Percentiles rank a stretch among this genome's conserved stretches.
Evolutionary conservation across 805 yeast species (phyloP).

Genomic region (Schwanniomyces vanrijiae): DNA sequence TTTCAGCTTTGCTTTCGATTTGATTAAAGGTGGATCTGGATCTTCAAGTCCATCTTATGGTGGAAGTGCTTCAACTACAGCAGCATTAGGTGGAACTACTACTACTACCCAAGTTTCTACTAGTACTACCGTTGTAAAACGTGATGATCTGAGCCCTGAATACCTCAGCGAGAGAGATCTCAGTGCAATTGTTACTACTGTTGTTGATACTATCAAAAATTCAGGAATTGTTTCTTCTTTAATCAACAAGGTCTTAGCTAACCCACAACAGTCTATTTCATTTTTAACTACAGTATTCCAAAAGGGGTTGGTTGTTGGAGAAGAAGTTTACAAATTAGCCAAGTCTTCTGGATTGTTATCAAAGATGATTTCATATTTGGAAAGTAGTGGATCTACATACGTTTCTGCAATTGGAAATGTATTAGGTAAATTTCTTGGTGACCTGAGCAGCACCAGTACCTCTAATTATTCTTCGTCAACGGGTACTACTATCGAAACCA

Average conservation of each 20-base stretch:
- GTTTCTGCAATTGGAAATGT: slow-evolving; percentile 4
- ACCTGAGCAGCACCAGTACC: slow-evolving; percentile 16
- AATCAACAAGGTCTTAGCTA: slow-evolving; percentile 33
- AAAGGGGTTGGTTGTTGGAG: slow-evolving; percentile 31
- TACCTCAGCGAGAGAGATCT: slow-evolving; percentile 39
- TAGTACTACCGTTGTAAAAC: slow-evolving; percentile 15
- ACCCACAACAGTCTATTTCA: slow-evolving; percentile 34
- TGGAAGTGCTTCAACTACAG: slow-evolving; percentile 14
- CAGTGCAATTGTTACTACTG: slow-evolving; percentile 21
- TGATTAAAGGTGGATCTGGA: slow-evolving; percentile 16
- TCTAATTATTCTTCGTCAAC: slow-evolving; percentile 12
- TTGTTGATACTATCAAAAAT: slow-evolving; percentile 29
- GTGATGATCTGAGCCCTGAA: slow-evolving; percentile 19
- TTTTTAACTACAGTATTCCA: slow-evolving; percentile 34
- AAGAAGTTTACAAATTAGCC: slow-evolving; percentile 39
- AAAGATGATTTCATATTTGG: slow-evolving; percentile 23
- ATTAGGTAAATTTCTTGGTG: slow-evolving; percentile 26
- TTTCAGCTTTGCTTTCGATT: slow-evolving; percentile 30
- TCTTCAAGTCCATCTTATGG: no score
- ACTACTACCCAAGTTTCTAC: slow-evolving; percentile 10
- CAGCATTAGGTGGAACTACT: slow-evolving; percentile 10
- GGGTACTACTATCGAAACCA: slow-evolving; percentile 9
- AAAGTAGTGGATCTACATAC: slow-evolving; percentile 25
- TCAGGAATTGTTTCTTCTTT: slow-evolving; percentile 34
- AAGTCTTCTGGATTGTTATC: slow-evolving; percentile 34